Base-by-base conservation (phyloP, 805 yeast species). In the Zygoascus biomembranicola region DNA sequence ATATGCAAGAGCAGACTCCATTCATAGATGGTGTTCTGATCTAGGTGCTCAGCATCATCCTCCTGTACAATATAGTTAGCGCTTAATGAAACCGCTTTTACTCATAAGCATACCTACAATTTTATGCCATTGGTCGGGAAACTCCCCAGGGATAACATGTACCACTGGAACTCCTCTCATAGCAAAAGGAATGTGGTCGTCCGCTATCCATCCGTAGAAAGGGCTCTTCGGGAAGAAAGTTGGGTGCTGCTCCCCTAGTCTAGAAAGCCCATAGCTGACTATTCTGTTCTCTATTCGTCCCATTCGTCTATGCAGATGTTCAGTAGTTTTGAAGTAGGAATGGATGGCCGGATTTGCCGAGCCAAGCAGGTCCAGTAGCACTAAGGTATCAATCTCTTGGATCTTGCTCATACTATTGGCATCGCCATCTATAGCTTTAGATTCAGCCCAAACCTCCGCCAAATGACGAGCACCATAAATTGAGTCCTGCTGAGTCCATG, bases 41-140 rank as follows among this genome's bases (percentile, higher is more conserved):
- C 72, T 14, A 80, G 61, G 53, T 72, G 65, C 9, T 65, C 66
- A 46, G 76, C 79, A 52, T 76, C 67, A 56, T 80, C 85, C 1
- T 48, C 49, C 44, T 42, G 20, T 16, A n/a, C 44, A 19, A 49
- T 28, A n/a, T 13, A 11, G 8, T 41, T 32, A 16, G 13, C 31
- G 28, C n/a, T 16, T 6, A n/a, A 32, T 14, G 32, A 23, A 23
- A 3, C 28, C 6, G 28, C n/a, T 46, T 26, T 50, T 63, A 35
- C 13, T 35, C 13, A 6, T 11, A 35, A 35, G 39, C 39, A 35
- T 42, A 42, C 44, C 16, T 19, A 42, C 65, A 1, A 70, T 31
- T 0, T 77, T 78, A 57, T 80, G 85, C 85, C 85, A 80, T 9
- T 59, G 64, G 0, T 57, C 49, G 0, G 85, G 85, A 61, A 80